phyloP scores from a whole-genome alignment of 2,329 filamentous ascomycete genomes.

The Fonsecaea erecta region DNA sequence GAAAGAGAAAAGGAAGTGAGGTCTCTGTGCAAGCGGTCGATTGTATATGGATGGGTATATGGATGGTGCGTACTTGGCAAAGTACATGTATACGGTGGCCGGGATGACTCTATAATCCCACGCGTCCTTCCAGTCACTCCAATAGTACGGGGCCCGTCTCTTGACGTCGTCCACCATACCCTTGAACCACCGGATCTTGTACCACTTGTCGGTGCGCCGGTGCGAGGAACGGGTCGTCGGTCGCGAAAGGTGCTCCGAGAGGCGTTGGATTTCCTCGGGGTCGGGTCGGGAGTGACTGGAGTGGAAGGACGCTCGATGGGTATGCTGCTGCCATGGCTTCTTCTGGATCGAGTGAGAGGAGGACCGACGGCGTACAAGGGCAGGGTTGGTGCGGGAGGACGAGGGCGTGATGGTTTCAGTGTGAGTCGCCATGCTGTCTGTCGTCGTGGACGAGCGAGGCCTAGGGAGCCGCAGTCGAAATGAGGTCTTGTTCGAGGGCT shows the following conservation, averaged over 20 bases:
- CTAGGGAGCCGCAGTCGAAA: background rate
- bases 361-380: conserved; percentile 25
- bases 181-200: conserved; percentile 73
- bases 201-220: conserved; percentile 61
- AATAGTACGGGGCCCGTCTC: conserved; percentile 75
- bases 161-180: conserved; percentile 81
- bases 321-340: conserved; percentile 33
- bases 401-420: conserved; percentile 26
- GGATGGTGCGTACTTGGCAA: conserved; percentile 72
- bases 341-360: conserved; percentile 32
- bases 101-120: conserved; percentile 90
- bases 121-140: conserved; percentile 82
- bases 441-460: background rate
- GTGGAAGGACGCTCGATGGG: conserved; percentile 28
- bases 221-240: conserved; percentile 30
- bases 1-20: background rate
- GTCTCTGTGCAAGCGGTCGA: background rate
- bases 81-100: conserved; percentile 91
- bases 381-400: conserved; percentile 13
- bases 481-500: background rate
- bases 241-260: conserved; percentile 29
- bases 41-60: conserved; percentile 37
- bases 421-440: conserved; percentile 23
- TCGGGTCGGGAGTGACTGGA: conserved; percentile 33
- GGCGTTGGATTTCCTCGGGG: conserved; percentile 33